Conservation (phyloP, 805 yeast genomes). For the Torulaspora delbrueckii region DNA sequence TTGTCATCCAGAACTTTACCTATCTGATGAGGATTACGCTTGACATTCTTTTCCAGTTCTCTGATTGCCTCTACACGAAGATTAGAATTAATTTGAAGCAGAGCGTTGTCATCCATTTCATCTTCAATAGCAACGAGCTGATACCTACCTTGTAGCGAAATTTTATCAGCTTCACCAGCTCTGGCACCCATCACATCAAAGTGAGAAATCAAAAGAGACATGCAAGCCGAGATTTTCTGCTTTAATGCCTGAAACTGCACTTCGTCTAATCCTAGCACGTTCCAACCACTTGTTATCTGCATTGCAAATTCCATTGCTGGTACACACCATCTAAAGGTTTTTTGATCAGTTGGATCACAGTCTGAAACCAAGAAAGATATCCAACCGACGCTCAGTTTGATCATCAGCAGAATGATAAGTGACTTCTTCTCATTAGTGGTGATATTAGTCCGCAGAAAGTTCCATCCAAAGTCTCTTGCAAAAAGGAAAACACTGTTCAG, state of each 20-base stretch:
- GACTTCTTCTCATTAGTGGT: slow-evolving; percentile 53
- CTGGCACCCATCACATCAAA: slow-evolving; percentile 98
- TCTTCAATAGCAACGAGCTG: slow-evolving; percentile 35
- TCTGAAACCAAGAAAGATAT: slow-evolving; percentile 89
- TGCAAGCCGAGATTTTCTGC: slow-evolving; percentile 85
- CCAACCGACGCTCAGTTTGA: slow-evolving; percentile 83
- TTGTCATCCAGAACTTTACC: slow-evolving; percentile 89
- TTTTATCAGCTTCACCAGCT: slow-evolving; percentile 55
- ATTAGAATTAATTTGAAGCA: slow-evolving; percentile 54
- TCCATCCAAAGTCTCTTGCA: slow-evolving; percentile 76
- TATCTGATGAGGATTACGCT: slow-evolving; percentile 46
- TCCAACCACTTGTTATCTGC: slow-evolving; percentile 88
- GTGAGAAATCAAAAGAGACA: slow-evolving; percentile 88
- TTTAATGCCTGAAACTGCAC: slow-evolving; percentile 69
- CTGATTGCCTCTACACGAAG: slow-evolving; percentile 63
- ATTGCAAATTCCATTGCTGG: slow-evolving; percentile 92
- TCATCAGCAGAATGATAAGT: slow-evolving; percentile 61
- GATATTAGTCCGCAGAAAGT: slow-evolving; percentile 60
- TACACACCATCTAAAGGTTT: slow-evolving; percentile 94
- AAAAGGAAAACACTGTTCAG: slow-evolving; percentile 70
- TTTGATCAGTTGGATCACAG: slow-evolving; percentile 85
- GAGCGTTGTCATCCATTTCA: slow-evolving; percentile 51
- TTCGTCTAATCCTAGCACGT: slow-evolving; percentile 73
- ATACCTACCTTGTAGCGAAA: slow-evolving; percentile 27
- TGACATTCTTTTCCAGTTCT: slow-evolving; percentile 52